Base-by-base conservation (phyloP, 1,284 basidiomycete genomes). In the Heterobasidion parviporum region DNA sequence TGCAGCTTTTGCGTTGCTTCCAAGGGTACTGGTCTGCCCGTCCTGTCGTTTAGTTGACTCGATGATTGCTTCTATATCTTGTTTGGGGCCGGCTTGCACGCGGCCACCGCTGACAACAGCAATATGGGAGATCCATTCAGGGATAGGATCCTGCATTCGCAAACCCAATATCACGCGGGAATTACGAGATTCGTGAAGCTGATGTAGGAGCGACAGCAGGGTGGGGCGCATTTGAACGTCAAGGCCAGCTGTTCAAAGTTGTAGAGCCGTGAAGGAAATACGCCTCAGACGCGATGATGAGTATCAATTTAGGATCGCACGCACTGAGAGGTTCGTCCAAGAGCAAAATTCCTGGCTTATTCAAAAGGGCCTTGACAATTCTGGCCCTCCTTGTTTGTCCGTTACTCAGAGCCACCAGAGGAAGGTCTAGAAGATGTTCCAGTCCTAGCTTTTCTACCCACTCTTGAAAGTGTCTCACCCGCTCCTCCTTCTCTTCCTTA, bases 371-470 rank as follows among this genome's bases (percentile, higher is more conserved):
- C 60, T 84, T 83, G 2, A 91, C 76, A 49, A 99, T 91, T 52
- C 94, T 76, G 4, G 94, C 94, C 26, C 93, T 74, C 41, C 96
- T 72, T 18, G 88, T 97, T 74, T 99, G 96, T 0, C 96, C 96
- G 62, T 96, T 96, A 60, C 89, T 92, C 52, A 98, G 69, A 0
- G 89, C 89, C 6, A 96, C 77, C 15, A 89, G 70, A 0, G 94
- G 94, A 6, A 94, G 64, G 64, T 94, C 87, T n/a, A 96, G 72
- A 41, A 94, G 69, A 15, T 74, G 63, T 2, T 68, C 64, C 50
- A 95, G 72, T 2, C 77, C 80, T 66, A 94, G 75, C 49, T 70
- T 70, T 6, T 72, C 67, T 0, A 79, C 73, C 20, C 89, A 66
- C 1, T 72, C 70, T 12, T 82, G 75, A 59, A 88, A 81, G 5